Percentiles rank a stretch among this genome's conserved stretches.
phyloP scores from a whole-genome alignment of 768 basidiomycete genomes.

The Hortiboletus campestris region DNA sequence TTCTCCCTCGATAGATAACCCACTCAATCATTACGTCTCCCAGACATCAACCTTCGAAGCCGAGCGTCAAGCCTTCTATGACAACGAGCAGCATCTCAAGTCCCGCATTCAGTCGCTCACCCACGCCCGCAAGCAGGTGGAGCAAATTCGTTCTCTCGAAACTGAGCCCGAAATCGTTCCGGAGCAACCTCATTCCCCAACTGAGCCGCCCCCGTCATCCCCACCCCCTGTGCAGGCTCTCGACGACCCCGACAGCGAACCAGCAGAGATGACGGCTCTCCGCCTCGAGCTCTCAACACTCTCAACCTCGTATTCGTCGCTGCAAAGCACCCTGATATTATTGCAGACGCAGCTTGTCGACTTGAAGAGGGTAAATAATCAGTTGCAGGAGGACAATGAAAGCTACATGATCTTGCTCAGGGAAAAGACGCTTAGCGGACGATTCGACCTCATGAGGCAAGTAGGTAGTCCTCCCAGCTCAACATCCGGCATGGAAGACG shows the following conservation, averaged over 20 bases:
- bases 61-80: conserved; percentile 89
- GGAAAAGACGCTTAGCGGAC: conserved; percentile 88
- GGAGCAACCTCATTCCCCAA: conserved; percentile 33
- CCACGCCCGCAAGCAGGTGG: conserved; percentile 58
- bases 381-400: conserved; percentile 94
- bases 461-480: conserved; percentile 49
- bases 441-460: conserved; percentile 74
- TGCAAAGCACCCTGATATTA: conserved; percentile 82
- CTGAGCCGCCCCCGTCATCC: conserved; percentile 22
- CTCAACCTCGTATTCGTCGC: conserved; percentile 77
- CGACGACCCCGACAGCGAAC: conserved; percentile 68
- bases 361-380: conserved; percentile 82
- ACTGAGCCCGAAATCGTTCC: conserved; percentile 42
- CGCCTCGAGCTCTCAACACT: conserved; percentile 83
- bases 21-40: conserved; percentile 6
- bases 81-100: conserved; percentile 92
- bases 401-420: conserved; percentile 92
- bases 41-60: conserved; percentile 89
- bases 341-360: conserved; percentile 84
- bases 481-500: conserved; percentile 40
- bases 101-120: conserved; percentile 81
- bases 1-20: conserved; percentile 14
- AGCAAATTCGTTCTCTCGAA: conserved; percentile 34
- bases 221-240: conserved; percentile 43
- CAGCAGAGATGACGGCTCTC: conserved; percentile 85